phyloP scores from a whole-genome alignment of 2,329 filamentous ascomycete genomes.

The Anthostomella pinea region DNA sequence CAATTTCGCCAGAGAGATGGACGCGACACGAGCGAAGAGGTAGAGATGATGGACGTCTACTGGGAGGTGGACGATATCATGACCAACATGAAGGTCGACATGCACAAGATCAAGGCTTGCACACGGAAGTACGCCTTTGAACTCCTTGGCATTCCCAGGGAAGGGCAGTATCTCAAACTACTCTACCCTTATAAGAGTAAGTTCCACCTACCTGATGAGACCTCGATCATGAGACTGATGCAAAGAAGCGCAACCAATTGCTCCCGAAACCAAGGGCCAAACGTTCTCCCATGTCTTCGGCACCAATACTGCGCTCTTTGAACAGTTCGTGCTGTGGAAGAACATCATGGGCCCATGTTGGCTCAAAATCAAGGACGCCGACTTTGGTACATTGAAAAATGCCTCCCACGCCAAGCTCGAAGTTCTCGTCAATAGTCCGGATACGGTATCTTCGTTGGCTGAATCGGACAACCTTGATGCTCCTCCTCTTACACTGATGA shows the following conservation, averaged over 20 bases:
- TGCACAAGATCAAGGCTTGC: constrained; percentile 92
- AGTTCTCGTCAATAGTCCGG: constrained; percentile 75
- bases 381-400: constrained; percentile 83
- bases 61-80: constrained; percentile 85
- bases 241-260: constrained; percentile 59
- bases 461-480: constrained; percentile 80
- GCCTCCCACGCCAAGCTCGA: constrained; percentile 97
- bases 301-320: constrained; percentile 88
- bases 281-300: constrained; percentile 96
- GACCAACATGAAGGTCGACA: constrained; percentile 78
- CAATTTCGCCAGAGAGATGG: constrained; percentile 56
- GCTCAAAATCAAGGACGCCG: constrained; percentile 83
- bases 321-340: constrained; percentile 98
- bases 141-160: constrained; percentile 78
- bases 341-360: constrained; percentile 99
- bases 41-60: constrained; percentile 87
- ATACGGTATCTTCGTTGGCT: constrained; percentile 67
- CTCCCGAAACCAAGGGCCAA: constrained; percentile 70
- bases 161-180: constrained; percentile 91
- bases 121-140: constrained; percentile 95
- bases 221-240: constrained; percentile 15
- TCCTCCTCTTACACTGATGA: constrained; percentile 94
- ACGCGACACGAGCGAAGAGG: constrained; percentile 69
- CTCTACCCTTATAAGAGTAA: constrained; percentile 86
- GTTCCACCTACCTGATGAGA: constrained; percentile 22